Conservation (phyloP, 768 basidiomycete species). For the Hortiboletus flavorubellus region DNA sequence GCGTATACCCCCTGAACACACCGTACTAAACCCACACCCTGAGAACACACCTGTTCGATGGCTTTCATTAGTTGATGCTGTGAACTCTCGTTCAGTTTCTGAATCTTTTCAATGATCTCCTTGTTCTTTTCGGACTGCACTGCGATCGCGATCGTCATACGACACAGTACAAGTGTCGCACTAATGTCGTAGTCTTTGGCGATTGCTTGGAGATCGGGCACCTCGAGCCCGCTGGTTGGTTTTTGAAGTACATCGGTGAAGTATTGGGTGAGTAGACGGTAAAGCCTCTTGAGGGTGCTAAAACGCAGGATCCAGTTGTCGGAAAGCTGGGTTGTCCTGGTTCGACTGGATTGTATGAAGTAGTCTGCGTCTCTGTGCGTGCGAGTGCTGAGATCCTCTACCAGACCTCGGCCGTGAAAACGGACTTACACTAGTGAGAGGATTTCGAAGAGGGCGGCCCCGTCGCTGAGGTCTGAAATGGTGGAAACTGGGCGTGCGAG, state of each 20-base stretch:
- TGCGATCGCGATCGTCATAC: conserved; percentile 78
- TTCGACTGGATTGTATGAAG: conserved; percentile 62
- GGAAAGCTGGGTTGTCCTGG: conserved; percentile 56
- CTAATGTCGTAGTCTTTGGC: conserved; percentile 69
- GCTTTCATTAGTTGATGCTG: conserved; percentile 92
- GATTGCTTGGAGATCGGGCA: conserved; percentile 84
- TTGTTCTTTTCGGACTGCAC: conserved; percentile 89
- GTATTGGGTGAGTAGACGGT: conserved; percentile 86
- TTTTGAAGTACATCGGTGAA: conserved; percentile 81
- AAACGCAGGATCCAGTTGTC: conserved; percentile 92
- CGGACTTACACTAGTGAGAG: conserved; percentile 67
- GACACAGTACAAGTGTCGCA: conserved; percentile 72
- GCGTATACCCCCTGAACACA: conserved; percentile 1
- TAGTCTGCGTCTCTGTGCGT: conserved; percentile 67
- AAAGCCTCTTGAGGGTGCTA: conserved; percentile 77
- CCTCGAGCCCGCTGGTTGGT: conserved; percentile 71
- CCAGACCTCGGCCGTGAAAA: not conserved
- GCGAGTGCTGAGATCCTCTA: conserved; percentile 7
- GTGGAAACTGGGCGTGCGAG: conserved; percentile 61
- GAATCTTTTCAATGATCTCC: conserved; percentile 86
- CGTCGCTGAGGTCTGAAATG: conserved; percentile 75
- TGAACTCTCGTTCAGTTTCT: conserved; percentile 73
- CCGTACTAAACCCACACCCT: not conserved
- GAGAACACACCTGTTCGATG: conserved; percentile 75
- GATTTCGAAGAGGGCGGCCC: conserved; percentile 70